Evolutionary conservation across 306 rosid genomes (phyloP).

Genomic region (Arachis stenosperma): DNA sequence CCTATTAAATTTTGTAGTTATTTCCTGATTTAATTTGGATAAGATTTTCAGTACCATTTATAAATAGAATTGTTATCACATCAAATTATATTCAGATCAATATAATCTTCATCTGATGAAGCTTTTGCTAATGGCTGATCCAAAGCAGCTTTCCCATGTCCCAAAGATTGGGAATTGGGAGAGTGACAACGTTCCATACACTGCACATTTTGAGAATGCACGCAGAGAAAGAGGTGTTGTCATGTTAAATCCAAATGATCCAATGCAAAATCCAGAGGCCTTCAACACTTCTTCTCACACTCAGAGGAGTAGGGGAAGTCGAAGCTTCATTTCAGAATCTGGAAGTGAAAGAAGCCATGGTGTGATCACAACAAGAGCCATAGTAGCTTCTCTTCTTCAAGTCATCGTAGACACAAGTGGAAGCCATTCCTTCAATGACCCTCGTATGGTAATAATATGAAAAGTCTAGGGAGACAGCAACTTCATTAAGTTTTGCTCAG

Average conservation of each 20-base stretch:
- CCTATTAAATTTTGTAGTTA: no score
- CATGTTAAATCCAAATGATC: constrained; percentile 38
- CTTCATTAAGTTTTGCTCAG: no score
- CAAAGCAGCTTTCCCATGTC: constrained; percentile 24
- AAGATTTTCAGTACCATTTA: no score
- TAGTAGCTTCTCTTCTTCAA: constrained; percentile 40
- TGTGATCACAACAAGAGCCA: constrained; percentile 19
- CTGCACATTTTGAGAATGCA: constrained; percentile 40
- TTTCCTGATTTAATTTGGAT: no score
- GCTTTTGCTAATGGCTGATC: constrained; percentile 1
- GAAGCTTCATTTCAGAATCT: constrained; percentile 33
- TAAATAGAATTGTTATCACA: no score
- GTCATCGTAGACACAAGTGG: constrained; percentile 18
- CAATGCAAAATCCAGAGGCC: constrained; percentile 37
- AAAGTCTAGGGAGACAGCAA: no score
- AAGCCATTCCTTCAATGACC: constrained; percentile 31
- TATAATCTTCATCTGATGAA: neutral
- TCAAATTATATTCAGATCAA: no score
- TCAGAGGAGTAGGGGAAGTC: constrained; percentile 31
- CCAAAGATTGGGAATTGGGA: constrained; percentile 47
- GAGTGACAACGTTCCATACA: constrained; percentile 39
- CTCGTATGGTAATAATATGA: constrained; percentile 22
- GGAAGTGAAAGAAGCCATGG: neutral
- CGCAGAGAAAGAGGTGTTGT: constrained; percentile 26
- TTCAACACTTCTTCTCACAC: constrained; percentile 20